Percentiles rank a stretch among this genome's conserved stretches.
phyloP scores from a whole-genome alignment of 495 filamentous ascomycete species.

The Aspergillus indologenus region DNA sequence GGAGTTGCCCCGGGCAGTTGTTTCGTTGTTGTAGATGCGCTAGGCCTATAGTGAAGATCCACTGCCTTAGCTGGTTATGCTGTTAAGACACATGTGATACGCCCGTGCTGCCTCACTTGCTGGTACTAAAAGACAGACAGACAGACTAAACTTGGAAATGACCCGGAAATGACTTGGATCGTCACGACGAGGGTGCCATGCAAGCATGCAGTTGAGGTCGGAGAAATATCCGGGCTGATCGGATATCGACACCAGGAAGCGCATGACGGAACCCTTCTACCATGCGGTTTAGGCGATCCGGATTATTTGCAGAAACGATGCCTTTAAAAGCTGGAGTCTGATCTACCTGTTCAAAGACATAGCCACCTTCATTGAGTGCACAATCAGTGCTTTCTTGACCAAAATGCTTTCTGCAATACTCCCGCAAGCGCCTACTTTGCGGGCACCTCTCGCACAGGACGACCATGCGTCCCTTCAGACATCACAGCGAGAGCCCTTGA shows the following conservation, averaged over 20 bases:
- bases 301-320: neutral
- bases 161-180: too few relatives aligned
- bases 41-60: neutral
- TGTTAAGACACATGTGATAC: too few relatives aligned
- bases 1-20: neutral
- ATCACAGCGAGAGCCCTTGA: constrained; percentile 13
- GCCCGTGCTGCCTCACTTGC: neutral
- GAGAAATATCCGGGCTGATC: neutral
- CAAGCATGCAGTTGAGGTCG: neutral
- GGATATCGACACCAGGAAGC: neutral
- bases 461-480: neutral
- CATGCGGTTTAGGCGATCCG: neutral
- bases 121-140: neutral
- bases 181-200: too few relatives aligned
- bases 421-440: constrained; percentile 12
- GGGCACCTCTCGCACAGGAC: constrained; percentile 7
- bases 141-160: neutral
- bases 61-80: too few relatives aligned
- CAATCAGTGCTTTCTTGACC: neutral
- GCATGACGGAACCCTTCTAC: neutral
- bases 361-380: neutral
- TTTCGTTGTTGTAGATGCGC: neutral
- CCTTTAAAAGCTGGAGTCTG: neutral
- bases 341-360: neutral
- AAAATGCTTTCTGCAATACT: constrained; percentile 15